Conservation (phyloP, 192 early-diverging fungal species). For the Linnemannia schmuckeri region DNA sequence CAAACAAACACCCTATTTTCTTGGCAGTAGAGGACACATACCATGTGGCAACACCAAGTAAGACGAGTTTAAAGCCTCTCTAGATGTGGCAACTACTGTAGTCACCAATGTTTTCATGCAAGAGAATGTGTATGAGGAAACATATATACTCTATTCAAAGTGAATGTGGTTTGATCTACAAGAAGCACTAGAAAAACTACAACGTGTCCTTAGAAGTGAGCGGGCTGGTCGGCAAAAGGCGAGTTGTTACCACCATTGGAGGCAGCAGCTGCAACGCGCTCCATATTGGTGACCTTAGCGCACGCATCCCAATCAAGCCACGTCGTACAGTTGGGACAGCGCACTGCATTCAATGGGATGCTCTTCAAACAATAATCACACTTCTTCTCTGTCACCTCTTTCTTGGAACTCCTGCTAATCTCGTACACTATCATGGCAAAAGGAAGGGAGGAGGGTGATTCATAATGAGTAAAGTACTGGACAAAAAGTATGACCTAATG, state of each 20-base stretch:
- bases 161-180: too few species aligned
- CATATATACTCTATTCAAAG: too few species aligned
- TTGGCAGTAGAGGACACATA: too few species aligned
- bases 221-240: background rate
- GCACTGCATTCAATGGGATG: constrained; percentile 40
- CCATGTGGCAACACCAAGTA: too few species aligned
- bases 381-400: constrained; percentile 37
- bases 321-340: constrained; percentile 53
- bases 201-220: background rate
- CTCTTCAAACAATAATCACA: constrained; percentile 53
- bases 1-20: too few species aligned
- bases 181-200: background rate
- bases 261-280: constrained; percentile 5
- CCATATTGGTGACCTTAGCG: constrained; percentile 21
- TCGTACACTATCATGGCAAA: constrained; percentile 22
- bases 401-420: constrained; percentile 24
- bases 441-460: background rate
- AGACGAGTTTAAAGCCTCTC: too few species aligned
- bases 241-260: background rate
- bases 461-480: background rate
- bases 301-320: constrained; percentile 57
- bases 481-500: too few species aligned
- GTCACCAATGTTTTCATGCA: too few species aligned
- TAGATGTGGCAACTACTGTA: too few species aligned
- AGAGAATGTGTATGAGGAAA: too few species aligned